These are phyloP conservation scores for Pseudoperonospora humuli DNA, from an alignment of 352 stramenopile genomes.

Conservation along the genomic window DNA sequence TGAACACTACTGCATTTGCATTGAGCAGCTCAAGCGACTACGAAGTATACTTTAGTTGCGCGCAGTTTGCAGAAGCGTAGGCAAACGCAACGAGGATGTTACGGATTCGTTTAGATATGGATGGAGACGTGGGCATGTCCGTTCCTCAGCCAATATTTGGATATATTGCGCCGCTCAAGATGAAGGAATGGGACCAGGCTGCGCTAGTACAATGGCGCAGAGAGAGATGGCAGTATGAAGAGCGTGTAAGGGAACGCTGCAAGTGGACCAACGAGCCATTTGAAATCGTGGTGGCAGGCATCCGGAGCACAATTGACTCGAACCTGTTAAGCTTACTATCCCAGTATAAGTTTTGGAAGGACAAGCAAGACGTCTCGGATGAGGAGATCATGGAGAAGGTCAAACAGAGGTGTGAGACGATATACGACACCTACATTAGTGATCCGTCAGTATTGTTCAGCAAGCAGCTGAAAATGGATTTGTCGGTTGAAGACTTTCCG, in stretches of 20 bases:
- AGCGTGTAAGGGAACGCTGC: conserved; percentile 7
- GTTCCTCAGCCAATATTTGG: conserved; percentile 9
- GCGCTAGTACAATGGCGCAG: conserved; percentile 8
- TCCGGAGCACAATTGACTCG: conserved; percentile 1
- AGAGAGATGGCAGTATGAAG: conserved; percentile 8
- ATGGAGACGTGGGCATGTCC: conserved; percentile 12
- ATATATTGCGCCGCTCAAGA: conserved; percentile 5
- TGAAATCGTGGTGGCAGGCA: conserved; percentile 1
- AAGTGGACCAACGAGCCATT: conserved; percentile 3
- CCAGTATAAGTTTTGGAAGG: conserved; percentile 8
- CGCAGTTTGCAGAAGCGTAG: conserved; percentile 2
- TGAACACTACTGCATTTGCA: no score
- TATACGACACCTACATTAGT: neutral
- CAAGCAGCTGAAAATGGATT: conserved; percentile 8
- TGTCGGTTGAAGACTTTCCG: conserved; percentile 2
- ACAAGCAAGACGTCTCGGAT: no score
- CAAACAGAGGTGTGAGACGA: neutral
- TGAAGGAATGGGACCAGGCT: conserved; percentile 7
- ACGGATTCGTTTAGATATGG: conserved; percentile 6
- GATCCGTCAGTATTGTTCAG: conserved; percentile 7
- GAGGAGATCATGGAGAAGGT: conserved; percentile 3
- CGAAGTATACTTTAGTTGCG: conserved; percentile 10
- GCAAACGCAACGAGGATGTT: conserved; percentile 2
- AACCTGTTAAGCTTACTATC: conserved; percentile 3
- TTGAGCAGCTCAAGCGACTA: no score